Evolutionary conservation across 192 early-diverging fungal genomes (phyloP).

Genomic region (Backusella macrospora): DNA sequence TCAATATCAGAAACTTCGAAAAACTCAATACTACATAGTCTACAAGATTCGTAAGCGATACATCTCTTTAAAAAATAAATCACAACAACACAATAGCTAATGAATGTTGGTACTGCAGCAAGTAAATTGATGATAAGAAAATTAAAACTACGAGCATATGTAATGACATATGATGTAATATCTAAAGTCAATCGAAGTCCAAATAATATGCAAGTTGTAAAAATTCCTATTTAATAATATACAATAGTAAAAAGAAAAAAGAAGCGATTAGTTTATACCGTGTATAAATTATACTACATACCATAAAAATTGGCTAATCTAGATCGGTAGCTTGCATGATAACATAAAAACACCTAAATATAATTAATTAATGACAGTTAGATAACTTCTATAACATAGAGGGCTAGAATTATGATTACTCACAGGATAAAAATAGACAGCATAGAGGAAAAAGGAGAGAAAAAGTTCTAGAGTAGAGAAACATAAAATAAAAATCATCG

Average conservation of each 20-base stretch:
- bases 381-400: neutral
- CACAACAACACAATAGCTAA: slow-evolving; percentile 27
- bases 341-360: slow-evolving; percentile 41
- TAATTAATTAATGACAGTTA: neutral
- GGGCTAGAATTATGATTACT: neutral
- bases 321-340: slow-evolving; percentile 39
- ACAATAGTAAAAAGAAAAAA: neutral
- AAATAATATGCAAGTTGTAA: slow-evolving; percentile 28
- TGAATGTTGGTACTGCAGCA: slow-evolving; percentile 22
- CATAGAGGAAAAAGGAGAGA: slow-evolving; percentile 41
- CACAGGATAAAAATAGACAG: slow-evolving; percentile 44
- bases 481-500: neutral
- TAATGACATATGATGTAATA: slow-evolving; percentile 29
- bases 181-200: slow-evolving; percentile 26
- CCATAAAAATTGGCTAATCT: slow-evolving; percentile 36
- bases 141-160: slow-evolving; percentile 28
- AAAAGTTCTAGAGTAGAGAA: slow-evolving; percentile 32
- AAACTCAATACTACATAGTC: slow-evolving; percentile 25
- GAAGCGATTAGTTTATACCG: neutral
- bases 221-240: slow-evolving; percentile 18
- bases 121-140: slow-evolving; percentile 33
- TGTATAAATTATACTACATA: neutral
- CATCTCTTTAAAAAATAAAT: slow-evolving; percentile 25
- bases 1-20: slow-evolving; percentile 35
- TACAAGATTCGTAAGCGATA: slow-evolving; percentile 26